A percentile compares a stretch with the other conserved stretches of the same genome.
These are phyloP conservation scores for Tulasnella sp. DNA, from an alignment of 768 basidiomycete species.

Conservation along the genomic window DNA sequence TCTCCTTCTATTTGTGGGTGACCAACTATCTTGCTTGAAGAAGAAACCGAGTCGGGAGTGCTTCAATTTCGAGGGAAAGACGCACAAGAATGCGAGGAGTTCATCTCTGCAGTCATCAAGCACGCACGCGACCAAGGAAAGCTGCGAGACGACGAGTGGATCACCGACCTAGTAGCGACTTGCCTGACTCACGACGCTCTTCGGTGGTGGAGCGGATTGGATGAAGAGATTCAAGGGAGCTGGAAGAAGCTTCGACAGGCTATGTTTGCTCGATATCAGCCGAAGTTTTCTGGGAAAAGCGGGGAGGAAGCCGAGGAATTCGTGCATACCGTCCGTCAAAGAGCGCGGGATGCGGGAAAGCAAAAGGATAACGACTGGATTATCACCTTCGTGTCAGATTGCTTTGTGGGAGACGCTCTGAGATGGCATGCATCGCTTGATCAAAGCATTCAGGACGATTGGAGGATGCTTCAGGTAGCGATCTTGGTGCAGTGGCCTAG, in stretches of 20 bases:
- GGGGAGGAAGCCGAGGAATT: slow-evolving; percentile 14
- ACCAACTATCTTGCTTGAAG: no score
- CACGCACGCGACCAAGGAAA: slow-evolving; percentile 19
- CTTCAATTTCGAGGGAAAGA: not conserved
- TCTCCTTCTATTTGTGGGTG: no score
- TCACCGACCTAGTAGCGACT: not conserved
- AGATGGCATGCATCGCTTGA: not conserved
- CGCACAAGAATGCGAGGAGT: not conserved
- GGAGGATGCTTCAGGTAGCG: not conserved
- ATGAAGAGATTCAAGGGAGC: not conserved
- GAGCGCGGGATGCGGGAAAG: slow-evolving; percentile 15
- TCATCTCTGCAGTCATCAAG: not conserved
- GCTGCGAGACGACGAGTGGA: slow-evolving; percentile 1
- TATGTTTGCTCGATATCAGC: not conserved
- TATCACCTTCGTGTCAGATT: not conserved
- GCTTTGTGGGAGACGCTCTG: slow-evolving; percentile 4
- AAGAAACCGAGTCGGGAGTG: no score
- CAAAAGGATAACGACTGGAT: slow-evolving; percentile 12
- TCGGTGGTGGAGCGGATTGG: not conserved
- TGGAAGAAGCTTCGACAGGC: not conserved
- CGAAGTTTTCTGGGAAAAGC: not conserved
- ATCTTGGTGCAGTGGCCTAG: not conserved
- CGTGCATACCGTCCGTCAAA: not conserved
- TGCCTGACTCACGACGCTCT: not conserved
- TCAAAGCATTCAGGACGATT: not conserved